A percentile compares a stretch with the other conserved stretches of the same genome.
Evolutionary conservation across 2,329 filamentous ascomycete species (phyloP).

Genomic region (Penicillium polonicum): DNA sequence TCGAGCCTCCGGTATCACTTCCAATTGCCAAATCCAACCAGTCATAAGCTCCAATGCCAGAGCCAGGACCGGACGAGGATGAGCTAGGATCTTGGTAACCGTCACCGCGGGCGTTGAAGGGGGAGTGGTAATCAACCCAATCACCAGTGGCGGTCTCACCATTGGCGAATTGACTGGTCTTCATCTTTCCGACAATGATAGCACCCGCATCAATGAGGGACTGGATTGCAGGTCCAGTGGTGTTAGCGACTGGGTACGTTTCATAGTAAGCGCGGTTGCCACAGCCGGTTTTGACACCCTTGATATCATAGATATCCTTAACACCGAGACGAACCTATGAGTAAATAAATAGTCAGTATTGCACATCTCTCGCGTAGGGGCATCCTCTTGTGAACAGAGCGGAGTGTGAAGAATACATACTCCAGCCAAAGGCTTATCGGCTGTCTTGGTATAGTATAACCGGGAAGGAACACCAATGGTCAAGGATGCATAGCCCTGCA

Average conservation of each 20-base stretch:
- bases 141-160: slow-evolving; percentile 28
- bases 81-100: slow-evolving; percentile 35
- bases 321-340: slow-evolving; percentile 46
- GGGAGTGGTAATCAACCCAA: slow-evolving; percentile 39
- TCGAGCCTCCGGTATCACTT: slow-evolving; percentile 41
- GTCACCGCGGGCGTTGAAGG: slow-evolving; percentile 41
- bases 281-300: slow-evolving; percentile 55
- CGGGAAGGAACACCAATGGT: slow-evolving; percentile 57
- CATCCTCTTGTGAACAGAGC: not conserved
- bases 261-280: slow-evolving; percentile 61
- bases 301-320: slow-evolving; percentile 62
- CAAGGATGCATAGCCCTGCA: not conserved
- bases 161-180: slow-evolving; percentile 36
- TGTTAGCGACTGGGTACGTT: slow-evolving; percentile 49
- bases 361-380: not conserved
- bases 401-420: not conserved
- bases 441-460: slow-evolving; percentile 54
- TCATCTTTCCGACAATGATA: slow-evolving; percentile 40
- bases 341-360: not conserved
- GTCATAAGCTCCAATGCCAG: slow-evolving; percentile 35
- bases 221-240: slow-evolving; percentile 53
- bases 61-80: slow-evolving; percentile 27
- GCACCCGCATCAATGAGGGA: slow-evolving; percentile 61
- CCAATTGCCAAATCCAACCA: slow-evolving; percentile 53
- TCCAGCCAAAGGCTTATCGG: slow-evolving; percentile 54